Percentiles rank a stretch among this genome's conserved stretches.
Conservation (phyloP, 768 basidiomycete species). For the Pholiota conissans region DNA sequence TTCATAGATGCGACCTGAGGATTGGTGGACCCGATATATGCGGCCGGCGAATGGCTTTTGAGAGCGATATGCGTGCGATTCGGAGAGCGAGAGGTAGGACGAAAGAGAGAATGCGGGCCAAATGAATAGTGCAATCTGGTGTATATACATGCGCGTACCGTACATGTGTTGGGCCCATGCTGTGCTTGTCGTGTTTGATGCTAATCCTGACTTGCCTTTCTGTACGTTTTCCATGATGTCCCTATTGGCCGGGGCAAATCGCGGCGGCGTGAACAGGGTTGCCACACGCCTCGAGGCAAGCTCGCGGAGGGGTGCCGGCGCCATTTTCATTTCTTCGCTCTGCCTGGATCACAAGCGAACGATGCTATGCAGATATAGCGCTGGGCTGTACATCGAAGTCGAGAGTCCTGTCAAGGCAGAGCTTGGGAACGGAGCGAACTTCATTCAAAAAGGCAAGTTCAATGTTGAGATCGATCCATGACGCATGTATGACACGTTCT, state of each 20-base stretch:
- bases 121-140: conserved; percentile 23
- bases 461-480: neutral
- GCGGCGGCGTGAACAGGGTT: neutral
- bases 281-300: conserved; percentile 11
- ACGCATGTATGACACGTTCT: conserved; percentile 6
- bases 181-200: conserved; percentile 19
- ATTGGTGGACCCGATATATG: conserved; percentile 9
- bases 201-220: conserved; percentile 15
- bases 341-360: neutral
- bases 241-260: neutral
- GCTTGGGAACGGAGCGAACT: too few species aligned
- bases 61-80: conserved; percentile 4
- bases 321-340: neutral
- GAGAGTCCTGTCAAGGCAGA: neutral
- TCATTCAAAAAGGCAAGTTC: neutral
- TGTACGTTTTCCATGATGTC: conserved; percentile 19
- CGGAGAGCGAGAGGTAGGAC: conserved; percentile 7
- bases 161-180: conserved; percentile 22
- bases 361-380: neutral
- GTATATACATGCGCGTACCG: conserved; percentile 24
- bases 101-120: conserved; percentile 10
- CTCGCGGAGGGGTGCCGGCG: conserved; percentile 8
- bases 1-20: conserved; percentile 17
- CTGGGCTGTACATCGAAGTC: neutral
- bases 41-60: conserved; percentile 3